These are phyloP conservation scores for Podaxis rugospora DNA, from an alignment of 768 basidiomycete species.

Conservation along the genomic window DNA sequence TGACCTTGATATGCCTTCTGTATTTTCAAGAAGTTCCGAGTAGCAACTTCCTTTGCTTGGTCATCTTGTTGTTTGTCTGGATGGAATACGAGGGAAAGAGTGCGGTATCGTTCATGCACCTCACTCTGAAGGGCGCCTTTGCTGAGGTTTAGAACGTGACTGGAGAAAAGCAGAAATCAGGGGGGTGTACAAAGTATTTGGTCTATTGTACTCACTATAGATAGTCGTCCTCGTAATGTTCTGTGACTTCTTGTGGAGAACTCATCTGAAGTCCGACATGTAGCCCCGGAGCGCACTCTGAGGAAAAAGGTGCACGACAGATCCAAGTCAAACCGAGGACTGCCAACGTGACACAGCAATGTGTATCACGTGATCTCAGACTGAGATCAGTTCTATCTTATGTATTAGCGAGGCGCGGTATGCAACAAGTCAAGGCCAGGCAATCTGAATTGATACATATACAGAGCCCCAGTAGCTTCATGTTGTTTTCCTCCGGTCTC, in stretches of 20 bases:
- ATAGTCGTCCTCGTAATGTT: conserved; percentile 5
- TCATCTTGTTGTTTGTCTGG: conserved; percentile 78
- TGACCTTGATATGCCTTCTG: conserved; percentile 82
- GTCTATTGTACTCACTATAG: conserved; percentile 15
- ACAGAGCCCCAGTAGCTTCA: too few relatives aligned
- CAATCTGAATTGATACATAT: too few relatives aligned
- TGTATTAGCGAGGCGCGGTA: too few relatives aligned
- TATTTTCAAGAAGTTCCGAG: conserved; percentile 65
- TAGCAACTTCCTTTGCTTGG: conserved; percentile 51
- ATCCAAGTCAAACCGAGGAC: neutral
- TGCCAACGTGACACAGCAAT: neutral
- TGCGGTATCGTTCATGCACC: conserved; percentile 69
- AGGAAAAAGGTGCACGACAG: neutral
- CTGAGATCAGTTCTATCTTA: too few relatives aligned
- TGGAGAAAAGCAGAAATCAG: conserved; percentile 18
- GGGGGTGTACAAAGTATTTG: neutral
- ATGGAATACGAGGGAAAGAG: conserved; percentile 75
- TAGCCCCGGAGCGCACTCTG: neutral
- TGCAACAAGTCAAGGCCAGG: too few relatives aligned
- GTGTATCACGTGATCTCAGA: too few relatives aligned
- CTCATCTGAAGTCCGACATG: conserved; percentile 8
- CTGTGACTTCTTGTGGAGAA: neutral
- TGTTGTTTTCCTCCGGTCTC: too few relatives aligned
- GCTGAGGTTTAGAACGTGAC: conserved; percentile 69
- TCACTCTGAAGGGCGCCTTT: conserved; percentile 59